phyloP scores from a whole-genome alignment of 2,329 filamentous ascomycete genomes.

The Verticillium tricorpus region DNA sequence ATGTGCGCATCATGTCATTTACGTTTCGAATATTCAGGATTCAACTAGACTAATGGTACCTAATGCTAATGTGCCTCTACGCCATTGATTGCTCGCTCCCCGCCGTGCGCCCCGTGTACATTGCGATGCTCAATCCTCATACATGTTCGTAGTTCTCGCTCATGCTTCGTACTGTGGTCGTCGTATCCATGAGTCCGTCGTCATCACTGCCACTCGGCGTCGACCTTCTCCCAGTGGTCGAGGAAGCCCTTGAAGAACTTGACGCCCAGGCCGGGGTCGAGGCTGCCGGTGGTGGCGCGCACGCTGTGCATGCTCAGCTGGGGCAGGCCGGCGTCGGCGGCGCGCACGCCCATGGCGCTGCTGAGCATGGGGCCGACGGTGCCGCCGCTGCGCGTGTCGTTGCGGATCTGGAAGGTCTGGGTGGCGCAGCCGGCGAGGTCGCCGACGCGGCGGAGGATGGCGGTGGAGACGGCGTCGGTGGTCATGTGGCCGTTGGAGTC shows the following conservation, averaged over 20 bases:
- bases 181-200: neutral
- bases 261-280: constrained; percentile 85
- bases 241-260: constrained; percentile 87
- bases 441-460: constrained; percentile 74
- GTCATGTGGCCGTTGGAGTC: constrained; percentile 97
- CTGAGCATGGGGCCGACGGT: constrained; percentile 93
- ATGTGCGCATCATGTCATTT: too few relatives aligned
- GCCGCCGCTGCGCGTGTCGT: constrained; percentile 83
- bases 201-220: constrained; percentile 63
- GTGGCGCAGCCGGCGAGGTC: constrained; percentile 66
- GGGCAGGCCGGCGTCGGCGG: constrained; percentile 83
- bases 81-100: too few relatives aligned
- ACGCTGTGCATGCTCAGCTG: constrained; percentile 95
- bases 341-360: constrained; percentile 71
- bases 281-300: constrained; percentile 76
- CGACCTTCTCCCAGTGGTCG: constrained; percentile 79
- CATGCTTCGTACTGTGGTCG: neutral
- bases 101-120: too few relatives aligned
- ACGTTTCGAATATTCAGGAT: too few relatives aligned
- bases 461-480: constrained; percentile 80
- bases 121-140: too few relatives aligned
- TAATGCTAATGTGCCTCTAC: too few relatives aligned
- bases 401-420: constrained; percentile 92
- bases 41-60: too few relatives aligned
- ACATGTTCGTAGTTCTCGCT: neutral